Conservation (phyloP, 108 stramenopile genomes). For the Epithemia pelagica region DNA sequence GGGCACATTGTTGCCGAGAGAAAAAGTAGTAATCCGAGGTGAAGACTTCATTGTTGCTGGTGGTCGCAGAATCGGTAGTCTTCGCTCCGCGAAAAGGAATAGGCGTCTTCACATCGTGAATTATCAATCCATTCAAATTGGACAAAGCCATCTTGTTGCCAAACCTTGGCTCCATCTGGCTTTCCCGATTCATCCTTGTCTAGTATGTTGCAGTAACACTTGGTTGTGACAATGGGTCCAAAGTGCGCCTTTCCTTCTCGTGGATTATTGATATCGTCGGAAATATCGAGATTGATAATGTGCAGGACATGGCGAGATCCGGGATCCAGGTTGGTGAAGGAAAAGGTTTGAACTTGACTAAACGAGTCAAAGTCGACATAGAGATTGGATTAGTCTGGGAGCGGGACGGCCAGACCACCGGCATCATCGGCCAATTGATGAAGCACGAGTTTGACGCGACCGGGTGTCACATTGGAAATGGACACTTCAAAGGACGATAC, state of each 20-base stretch:
- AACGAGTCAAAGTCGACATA: background rate
- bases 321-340: background rate
- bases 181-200: background rate
- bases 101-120: constrained; percentile 5
- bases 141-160: constrained; percentile 3
- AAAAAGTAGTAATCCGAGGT: constrained; percentile 1
- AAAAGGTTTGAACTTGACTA: background rate
- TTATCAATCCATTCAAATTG: constrained; percentile 3
- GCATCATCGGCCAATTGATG: background rate
- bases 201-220: background rate
- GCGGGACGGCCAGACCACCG: background rate
- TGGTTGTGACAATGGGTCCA: background rate
- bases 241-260: background rate
- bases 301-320: background rate
- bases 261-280: background rate
- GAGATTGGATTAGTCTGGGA: background rate
- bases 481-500: background rate
- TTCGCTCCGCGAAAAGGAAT: constrained; percentile 1
- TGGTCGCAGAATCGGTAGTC: background rate
- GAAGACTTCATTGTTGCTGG: background rate
- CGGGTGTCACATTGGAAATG: background rate
- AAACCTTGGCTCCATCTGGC: background rate
- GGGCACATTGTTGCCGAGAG: background rate
- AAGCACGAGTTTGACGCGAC: background rate
- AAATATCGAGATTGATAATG: background rate